phyloP scores from a whole-genome alignment of 140 eudicot genomes.

The Bidens hawaiensis region DNA sequence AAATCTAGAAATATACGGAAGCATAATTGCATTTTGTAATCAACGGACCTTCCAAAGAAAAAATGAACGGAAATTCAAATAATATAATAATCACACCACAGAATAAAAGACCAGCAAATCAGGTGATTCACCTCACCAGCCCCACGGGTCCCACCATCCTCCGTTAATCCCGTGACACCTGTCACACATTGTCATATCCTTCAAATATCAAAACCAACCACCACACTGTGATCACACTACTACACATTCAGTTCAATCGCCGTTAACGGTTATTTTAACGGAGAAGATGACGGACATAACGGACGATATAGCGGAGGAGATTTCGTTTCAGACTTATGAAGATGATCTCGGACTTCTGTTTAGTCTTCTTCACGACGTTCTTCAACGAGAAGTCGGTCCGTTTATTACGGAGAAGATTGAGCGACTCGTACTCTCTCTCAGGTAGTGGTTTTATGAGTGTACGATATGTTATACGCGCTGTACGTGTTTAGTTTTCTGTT shows the following conservation, averaged over 20 bases:
- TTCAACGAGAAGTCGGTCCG: slow-evolving; percentile 67
- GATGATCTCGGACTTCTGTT: slow-evolving; percentile 76
- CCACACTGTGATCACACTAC: slow-evolving; percentile 5
- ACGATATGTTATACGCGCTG: background rate
- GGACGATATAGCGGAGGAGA: slow-evolving; percentile 95
- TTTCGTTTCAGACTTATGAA: slow-evolving; percentile 80
- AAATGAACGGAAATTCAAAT: too few species aligned
- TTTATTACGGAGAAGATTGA: slow-evolving; percentile 65
- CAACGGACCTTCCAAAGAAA: too few species aligned
- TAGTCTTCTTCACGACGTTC: slow-evolving; percentile 81
- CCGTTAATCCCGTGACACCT: slow-evolving; percentile 33
- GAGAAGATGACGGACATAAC: slow-evolving; percentile 75
- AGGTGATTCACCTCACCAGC: background rate
- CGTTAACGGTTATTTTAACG: background rate
- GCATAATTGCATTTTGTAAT: too few species aligned
- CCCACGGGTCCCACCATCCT: slow-evolving; percentile 17
- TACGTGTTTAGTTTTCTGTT: background rate
- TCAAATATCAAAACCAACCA: too few species aligned
- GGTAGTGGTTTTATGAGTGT: slow-evolving; percentile 29
- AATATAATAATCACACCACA: background rate
- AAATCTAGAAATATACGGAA: too few species aligned
- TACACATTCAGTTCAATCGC: slow-evolving; percentile 5
- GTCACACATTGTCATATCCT: slow-evolving; percentile 23
- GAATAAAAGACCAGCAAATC: background rate
- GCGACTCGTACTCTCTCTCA: slow-evolving; percentile 71